Evolutionary conservation across 352 stramenopile genomes (phyloP).

Genomic region (Phytophthora sp.): DNA sequence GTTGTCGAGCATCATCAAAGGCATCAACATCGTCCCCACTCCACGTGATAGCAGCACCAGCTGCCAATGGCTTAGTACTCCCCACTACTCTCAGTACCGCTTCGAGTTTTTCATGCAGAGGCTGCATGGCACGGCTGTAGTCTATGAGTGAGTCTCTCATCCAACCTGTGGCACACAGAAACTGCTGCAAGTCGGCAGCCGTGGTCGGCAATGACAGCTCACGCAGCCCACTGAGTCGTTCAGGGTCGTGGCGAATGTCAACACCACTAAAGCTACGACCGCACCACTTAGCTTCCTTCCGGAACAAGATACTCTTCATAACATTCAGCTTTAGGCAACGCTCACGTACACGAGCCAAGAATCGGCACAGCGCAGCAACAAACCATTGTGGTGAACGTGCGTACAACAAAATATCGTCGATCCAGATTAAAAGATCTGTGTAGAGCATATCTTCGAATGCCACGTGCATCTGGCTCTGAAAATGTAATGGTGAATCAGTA

Average conservation of each 20-base stretch:
- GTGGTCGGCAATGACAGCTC: constrained; percentile 10
- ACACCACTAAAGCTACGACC: constrained; percentile 18
- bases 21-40: not conserved
- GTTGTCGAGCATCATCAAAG: not conserved
- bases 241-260: constrained; percentile 23
- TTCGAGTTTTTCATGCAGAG: not conserved
- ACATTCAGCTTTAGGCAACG: constrained; percentile 27
- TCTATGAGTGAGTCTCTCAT: constrained; percentile 29
- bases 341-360: constrained; percentile 15
- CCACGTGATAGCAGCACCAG: not conserved
- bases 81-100: not conserved
- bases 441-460: too few species aligned
- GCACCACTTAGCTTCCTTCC: constrained; percentile 24
- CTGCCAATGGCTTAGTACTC: not conserved
- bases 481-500: constrained; percentile 7
- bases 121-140: constrained; percentile 17
- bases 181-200: constrained; percentile 30
- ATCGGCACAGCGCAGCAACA: constrained; percentile 5
- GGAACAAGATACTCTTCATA: constrained; percentile 24
- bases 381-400: not conserved
- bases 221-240: constrained; percentile 1
- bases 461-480: constrained; percentile 32
- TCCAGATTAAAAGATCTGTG: not conserved
- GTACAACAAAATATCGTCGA: constrained; percentile 16
- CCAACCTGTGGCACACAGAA: constrained; percentile 31